Evolutionary conservation across 306 rosid species (phyloP), one percentile per base, ranked within the genome.

Genomic region (Rosa lucieae): DNA sequence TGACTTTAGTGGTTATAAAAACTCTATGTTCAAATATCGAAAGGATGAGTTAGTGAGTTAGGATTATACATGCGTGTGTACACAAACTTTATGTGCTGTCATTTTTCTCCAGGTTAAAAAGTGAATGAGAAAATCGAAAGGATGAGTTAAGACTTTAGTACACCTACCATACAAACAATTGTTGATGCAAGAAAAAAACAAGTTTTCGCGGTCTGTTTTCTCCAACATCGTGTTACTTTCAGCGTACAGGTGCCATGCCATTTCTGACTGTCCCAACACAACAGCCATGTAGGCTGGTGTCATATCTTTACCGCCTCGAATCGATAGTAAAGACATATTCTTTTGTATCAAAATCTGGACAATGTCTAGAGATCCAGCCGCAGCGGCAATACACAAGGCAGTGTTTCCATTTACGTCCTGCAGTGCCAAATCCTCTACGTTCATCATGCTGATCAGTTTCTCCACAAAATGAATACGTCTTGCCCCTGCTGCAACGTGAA

Each of bases 401-500:
- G 87, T 80, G 12, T 71, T 26, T 65, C 49, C 81, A 0, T 70
- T 8, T 8, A 0, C 1, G 13, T 76, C 48, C 56, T 0, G 40
- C 43, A 17, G 10, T 20, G 66, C 81, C 58, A 84, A 71, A 18
- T 80, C 76, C 3, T 61, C 2, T 5, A 2, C 1, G 10, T 52
- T 14, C 37, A 73, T 53, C 12, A 44, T 32, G 5, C 40, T 0
- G 14, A 84, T 66, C 42, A 84, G 29, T 0, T 80, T 66, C 67
- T 44, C 56, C 13, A 80, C 87, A 46, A 84, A 76, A 48, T 48
- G 23, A 11, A 10, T 56, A 29, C 67, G 67, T 13, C 52, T 71
- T 15, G 75, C 51, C 11, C 61, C 72, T 2, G 56, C 77, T 20
- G 86, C 80, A 17, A 81, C 39, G 56, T 81, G 84, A 76, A 81